Conservation (phyloP, 768 basidiomycete species). For the Russula foetens region DNA sequence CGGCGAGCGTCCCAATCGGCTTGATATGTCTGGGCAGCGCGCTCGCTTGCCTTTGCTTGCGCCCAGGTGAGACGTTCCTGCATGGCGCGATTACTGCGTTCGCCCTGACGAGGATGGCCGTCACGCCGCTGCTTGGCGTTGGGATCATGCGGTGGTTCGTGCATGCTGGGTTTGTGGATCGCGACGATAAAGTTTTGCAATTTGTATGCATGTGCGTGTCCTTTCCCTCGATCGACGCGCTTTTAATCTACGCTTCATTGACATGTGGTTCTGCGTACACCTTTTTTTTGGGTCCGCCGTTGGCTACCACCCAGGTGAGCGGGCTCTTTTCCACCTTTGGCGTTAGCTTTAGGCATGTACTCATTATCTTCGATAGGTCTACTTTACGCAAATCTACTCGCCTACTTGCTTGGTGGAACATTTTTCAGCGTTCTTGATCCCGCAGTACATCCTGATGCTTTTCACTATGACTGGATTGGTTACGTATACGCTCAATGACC, state of each 20-base stretch:
- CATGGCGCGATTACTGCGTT: conserved; percentile 46
- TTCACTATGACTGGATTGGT: conserved; percentile 18
- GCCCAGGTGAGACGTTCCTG: conserved; percentile 37
- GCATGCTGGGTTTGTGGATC: conserved; percentile 36
- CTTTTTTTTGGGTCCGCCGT: conserved; percentile 15
- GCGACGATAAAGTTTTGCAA: conserved; percentile 48
- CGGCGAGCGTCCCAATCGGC: conserved; percentile 55
- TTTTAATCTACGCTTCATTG: too few relatives aligned
- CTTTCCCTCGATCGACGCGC: conserved; percentile 19
- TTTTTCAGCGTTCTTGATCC: conserved; percentile 54
- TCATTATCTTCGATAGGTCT: conserved; percentile 34
- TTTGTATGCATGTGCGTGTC: conserved; percentile 60
- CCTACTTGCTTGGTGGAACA: conserved; percentile 57
- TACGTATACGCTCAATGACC: conserved; percentile 13
- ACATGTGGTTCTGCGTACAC: conserved; percentile 51
- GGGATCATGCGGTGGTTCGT: conserved; percentile 44
- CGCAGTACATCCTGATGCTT: conserved; percentile 28
- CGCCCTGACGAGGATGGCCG: conserved; percentile 45
- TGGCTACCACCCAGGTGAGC: conserved; percentile 14
- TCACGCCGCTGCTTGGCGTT: conserved; percentile 56
- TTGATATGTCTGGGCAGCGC: conserved; percentile 56
- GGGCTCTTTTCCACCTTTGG: too few relatives aligned
- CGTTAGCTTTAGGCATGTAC: not conserved
- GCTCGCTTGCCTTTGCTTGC: conserved; percentile 49
- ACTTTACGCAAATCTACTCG: conserved; percentile 57